Conservation (phyloP, 139 green algal species). For the Picocystis salinarum region DNA sequence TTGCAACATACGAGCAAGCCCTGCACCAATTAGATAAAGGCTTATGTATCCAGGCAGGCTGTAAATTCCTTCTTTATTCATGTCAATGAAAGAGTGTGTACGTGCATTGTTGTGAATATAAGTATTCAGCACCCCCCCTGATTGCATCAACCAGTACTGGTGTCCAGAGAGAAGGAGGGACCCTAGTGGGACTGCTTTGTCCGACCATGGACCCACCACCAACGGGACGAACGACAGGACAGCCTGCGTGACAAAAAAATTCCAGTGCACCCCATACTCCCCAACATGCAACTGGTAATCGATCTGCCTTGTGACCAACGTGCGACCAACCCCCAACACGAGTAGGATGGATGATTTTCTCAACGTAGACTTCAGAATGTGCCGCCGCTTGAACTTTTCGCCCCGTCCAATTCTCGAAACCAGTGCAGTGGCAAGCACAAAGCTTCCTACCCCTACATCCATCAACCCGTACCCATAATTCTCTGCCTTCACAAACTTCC, state of each 20-base stretch:
- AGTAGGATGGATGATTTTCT: slow-evolving; percentile 1
- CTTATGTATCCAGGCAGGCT: slow-evolving; percentile 51
- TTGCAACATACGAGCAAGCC: slow-evolving; percentile 9
- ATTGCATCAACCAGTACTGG: too few species aligned
- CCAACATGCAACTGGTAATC: slow-evolving; percentile 57
- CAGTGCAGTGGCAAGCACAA: slow-evolving; percentile 45
- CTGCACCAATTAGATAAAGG: slow-evolving; percentile 32
- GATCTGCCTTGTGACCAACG: slow-evolving; percentile 19
- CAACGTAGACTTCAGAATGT: too few species aligned
- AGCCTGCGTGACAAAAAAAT: slow-evolving; percentile 87
- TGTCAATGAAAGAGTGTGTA: too few species aligned
- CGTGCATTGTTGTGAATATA: too few species aligned
- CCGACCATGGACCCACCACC: too few species aligned
- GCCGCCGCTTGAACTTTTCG: neutral
- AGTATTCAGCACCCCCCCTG: too few species aligned
- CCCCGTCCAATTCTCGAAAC: slow-evolving; percentile 14
- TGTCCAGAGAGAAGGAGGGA: too few species aligned
- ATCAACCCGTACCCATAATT: slow-evolving; percentile 58
- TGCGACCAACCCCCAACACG: slow-evolving; percentile 21
- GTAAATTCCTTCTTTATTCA: slow-evolving; percentile 70
- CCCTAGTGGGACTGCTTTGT: too few species aligned
- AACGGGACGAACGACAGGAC: slow-evolving; percentile 27
- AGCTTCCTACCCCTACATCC: slow-evolving; percentile 68
- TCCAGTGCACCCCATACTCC: slow-evolving; percentile 90
- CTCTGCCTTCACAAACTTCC: slow-evolving; percentile 54